A percentile compares a stretch with the other conserved stretches of the same genome.
phyloP scores from a whole-genome alignment of 495 filamentous ascomycete species.

The Trichoderma gamsii region DNA sequence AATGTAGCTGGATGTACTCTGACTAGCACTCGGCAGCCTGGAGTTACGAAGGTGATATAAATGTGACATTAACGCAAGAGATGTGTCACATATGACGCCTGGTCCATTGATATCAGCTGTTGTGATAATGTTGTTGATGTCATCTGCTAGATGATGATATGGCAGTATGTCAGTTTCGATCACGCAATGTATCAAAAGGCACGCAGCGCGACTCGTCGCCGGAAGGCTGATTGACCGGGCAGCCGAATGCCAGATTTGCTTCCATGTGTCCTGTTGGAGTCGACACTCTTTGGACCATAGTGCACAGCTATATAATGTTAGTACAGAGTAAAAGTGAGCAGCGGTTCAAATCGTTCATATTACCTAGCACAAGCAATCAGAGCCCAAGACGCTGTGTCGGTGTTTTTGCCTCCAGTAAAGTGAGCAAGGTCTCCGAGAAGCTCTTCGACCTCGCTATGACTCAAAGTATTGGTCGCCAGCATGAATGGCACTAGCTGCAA shows the following conservation, averaged over 20 bases:
- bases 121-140: conserved; percentile 61
- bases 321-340: background rate
- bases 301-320: conserved; percentile 19
- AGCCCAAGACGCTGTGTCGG: conserved; percentile 39
- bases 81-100: conserved; percentile 68
- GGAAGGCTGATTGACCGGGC: conserved; percentile 63
- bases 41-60: conserved; percentile 52
- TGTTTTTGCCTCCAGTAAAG: conserved; percentile 34
- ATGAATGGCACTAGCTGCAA: conserved; percentile 79
- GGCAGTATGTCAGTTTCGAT: conserved; percentile 56
- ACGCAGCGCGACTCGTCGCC: conserved; percentile 70
- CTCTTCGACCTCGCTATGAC: conserved; percentile 35
- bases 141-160: conserved; percentile 55
- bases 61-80: conserved; percentile 65
- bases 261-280: conserved; percentile 46
- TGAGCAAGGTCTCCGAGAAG: conserved; percentile 31
- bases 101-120: conserved; percentile 78
- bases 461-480: conserved; percentile 33
- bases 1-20: conserved; percentile 60
- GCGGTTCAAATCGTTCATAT: conserved; percentile 7
- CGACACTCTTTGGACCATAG: background rate
- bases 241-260: conserved; percentile 67
- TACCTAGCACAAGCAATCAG: conserved; percentile 61
- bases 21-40: conserved; percentile 58
- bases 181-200: conserved; percentile 64